Percentiles rank a stretch among this genome's conserved stretches.
phyloP scores from a whole-genome alignment of 1,139 yeast species.

The Diutina siamensis region DNA sequence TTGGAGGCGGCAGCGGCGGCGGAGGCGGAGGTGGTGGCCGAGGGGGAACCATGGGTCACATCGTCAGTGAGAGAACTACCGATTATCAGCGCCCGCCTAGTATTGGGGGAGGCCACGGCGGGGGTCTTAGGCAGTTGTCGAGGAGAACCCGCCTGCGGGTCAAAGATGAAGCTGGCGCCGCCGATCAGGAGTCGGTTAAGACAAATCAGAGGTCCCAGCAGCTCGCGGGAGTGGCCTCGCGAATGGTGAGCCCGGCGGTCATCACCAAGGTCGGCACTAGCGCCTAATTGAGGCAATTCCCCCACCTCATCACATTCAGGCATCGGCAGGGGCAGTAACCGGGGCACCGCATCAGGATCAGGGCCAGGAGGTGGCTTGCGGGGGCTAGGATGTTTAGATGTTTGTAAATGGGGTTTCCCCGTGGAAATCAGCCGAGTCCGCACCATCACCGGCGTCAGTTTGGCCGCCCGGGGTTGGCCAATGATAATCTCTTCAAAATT shows the following conservation, averaged over 20 bases:
- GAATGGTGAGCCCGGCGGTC: background rate
- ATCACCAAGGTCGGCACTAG: background rate
- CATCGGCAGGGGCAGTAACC: background rate
- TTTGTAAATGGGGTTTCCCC: background rate
- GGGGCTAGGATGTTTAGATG: background rate
- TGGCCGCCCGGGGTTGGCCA: background rate
- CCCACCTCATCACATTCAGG: background rate
- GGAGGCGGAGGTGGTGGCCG: no score
- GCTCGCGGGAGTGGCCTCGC: background rate
- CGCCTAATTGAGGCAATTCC: background rate
- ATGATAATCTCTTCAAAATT: conserved; percentile 3
- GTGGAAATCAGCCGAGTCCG: background rate
- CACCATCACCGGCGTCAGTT: background rate
- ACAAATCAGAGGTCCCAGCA: conserved; percentile 5
- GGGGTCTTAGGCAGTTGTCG: background rate
- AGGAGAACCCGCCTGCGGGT: background rate
- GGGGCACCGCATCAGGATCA: background rate
- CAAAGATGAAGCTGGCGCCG: conserved; percentile 1
- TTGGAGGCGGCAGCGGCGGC: no score
- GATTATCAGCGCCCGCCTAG: background rate
- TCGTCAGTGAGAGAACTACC: background rate
- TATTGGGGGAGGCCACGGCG: background rate
- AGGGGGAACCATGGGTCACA: background rate
- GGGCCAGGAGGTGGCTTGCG: background rate
- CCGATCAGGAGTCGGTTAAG: conserved; percentile 1